A percentile compares a stretch with the other conserved stretches of the same genome.
These are phyloP conservation scores for Fraxinus xanthoxyloides DNA, from an alignment of 305 asterid species.

Conservation along the genomic window DNA sequence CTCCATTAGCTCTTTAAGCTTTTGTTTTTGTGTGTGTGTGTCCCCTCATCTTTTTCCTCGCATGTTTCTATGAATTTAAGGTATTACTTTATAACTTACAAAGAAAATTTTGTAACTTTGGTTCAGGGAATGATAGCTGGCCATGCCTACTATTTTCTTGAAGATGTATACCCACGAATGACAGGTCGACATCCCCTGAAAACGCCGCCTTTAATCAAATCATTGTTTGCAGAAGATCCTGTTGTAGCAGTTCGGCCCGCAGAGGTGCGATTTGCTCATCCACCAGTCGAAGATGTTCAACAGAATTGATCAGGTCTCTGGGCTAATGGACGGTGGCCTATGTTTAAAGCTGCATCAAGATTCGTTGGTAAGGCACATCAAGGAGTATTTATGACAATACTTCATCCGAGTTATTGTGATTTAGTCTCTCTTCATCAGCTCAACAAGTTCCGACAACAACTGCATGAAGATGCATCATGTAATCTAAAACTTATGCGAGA, in stretches of 20 bases:
- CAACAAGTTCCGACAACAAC: background rate
- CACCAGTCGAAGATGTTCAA: slow-evolving; percentile 57
- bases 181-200: slow-evolving; percentile 86
- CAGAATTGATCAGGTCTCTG: slow-evolving; percentile 28
- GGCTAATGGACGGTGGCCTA: background rate
- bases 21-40: background rate
- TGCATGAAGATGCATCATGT: background rate
- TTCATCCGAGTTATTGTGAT: background rate
- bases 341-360: slow-evolving; percentile 10
- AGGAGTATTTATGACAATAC: slow-evolving; percentile 6
- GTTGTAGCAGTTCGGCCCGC: slow-evolving; percentile 84
- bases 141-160: slow-evolving; percentile 94
- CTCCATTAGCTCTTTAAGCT: background rate
- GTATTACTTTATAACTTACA: slow-evolving; percentile 3
- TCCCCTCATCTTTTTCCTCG: background rate
- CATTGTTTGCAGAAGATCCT: slow-evolving; percentile 91
- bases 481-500: background rate
- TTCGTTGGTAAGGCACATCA: slow-evolving; percentile 17
- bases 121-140: slow-evolving; percentile 97
- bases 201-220: slow-evolving; percentile 69
- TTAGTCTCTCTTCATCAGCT: background rate
- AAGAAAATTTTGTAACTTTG: slow-evolving; percentile 11
- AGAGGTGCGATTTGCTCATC: slow-evolving; percentile 80
- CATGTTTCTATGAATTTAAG: background rate
- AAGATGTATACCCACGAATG: slow-evolving; percentile 91